Evolutionary conservation across 768 basidiomycete genomes (phyloP).

Genomic region (Tubosaeta sp.): DNA sequence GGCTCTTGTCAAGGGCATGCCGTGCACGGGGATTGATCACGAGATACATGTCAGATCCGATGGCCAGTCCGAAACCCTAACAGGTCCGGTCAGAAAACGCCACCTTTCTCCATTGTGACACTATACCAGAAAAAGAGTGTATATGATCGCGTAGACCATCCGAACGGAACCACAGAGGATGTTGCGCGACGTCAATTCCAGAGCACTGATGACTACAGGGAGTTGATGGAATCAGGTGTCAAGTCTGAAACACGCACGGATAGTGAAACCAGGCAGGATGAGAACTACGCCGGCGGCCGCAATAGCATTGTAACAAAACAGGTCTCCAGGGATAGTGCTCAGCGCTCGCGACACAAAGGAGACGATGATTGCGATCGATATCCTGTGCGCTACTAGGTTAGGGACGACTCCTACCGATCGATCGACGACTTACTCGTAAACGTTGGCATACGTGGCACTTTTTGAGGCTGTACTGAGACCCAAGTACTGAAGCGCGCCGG

Average conservation of each 20-base stretch:
- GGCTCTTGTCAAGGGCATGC: conserved; percentile 28
- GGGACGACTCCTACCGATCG: neutral
- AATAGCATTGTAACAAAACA: conserved; percentile 89
- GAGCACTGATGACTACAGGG: conserved; percentile 61
- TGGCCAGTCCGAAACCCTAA: conserved; percentile 79
- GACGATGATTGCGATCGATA: conserved; percentile 79
- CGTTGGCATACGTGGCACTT: conserved; percentile 89
- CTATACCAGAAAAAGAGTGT: conserved; percentile 72
- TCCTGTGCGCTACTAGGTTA: conserved; percentile 40
- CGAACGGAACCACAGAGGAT: conserved; percentile 78
- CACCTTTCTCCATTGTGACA: neutral
- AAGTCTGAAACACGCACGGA: conserved; percentile 47
- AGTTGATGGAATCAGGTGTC: conserved; percentile 1
- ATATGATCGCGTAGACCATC: conserved; percentile 83
- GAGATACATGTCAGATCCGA: conserved; percentile 79
- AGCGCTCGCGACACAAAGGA: conserved; percentile 78
- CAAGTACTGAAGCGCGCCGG: conserved; percentile 69
- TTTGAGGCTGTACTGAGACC: conserved; percentile 80
- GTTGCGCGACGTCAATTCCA: conserved; percentile 79
- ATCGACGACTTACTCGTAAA: conserved; percentile 78
- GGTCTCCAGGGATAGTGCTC: conserved; percentile 65
- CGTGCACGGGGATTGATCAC: conserved; percentile 60
- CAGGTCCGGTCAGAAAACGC: conserved; percentile 3
- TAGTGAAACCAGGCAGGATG: conserved; percentile 84
- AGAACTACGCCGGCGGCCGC: conserved; percentile 89